phyloP scores from a whole-genome alignment of 2,329 filamentous ascomycete species.

The Emmonsiellopsis sp. region DNA sequence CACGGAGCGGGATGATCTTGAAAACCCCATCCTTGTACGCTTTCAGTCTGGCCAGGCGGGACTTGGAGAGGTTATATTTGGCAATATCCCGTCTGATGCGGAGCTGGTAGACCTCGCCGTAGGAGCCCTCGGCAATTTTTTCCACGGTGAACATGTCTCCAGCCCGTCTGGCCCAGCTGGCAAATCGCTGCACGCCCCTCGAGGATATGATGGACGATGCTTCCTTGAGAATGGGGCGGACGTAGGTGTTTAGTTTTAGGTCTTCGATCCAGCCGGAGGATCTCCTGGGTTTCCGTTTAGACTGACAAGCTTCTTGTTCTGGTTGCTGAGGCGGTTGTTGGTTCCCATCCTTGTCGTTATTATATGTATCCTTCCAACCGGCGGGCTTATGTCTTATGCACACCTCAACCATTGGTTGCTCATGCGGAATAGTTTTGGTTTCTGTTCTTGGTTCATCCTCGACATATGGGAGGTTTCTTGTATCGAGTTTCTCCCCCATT shows the following conservation, averaged over 20 bases:
- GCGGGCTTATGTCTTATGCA: not conserved
- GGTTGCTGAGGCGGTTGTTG: not conserved
- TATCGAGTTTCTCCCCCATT: no score
- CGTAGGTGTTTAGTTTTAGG: constrained; percentile 25
- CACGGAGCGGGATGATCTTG: constrained; percentile 40
- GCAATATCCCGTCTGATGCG: constrained; percentile 29
- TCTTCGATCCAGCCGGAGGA: constrained; percentile 27
- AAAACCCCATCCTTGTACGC: constrained; percentile 36
- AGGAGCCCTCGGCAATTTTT: constrained; percentile 58
- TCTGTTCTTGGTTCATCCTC: not conserved
- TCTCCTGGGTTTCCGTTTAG: constrained; percentile 16
- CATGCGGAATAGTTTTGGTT: not conserved
- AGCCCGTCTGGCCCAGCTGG: constrained; percentile 29
- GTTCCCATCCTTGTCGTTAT: not conserved
- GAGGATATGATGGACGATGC: constrained; percentile 26
- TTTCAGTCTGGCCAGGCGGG: constrained; percentile 27
- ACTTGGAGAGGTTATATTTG: constrained; percentile 25
- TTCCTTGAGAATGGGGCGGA: constrained; percentile 27
- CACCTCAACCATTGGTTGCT: not conserved
- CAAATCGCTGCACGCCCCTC: constrained; percentile 29
- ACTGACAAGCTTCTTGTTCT: constrained; percentile 7
- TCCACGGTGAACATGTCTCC: constrained; percentile 36
- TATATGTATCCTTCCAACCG: not conserved
- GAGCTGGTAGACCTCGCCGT: constrained; percentile 56
- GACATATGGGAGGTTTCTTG: no score